Evolutionary conservation across 257 asterid species (phyloP).

Genomic region (Solanum pinnatisectum): DNA sequence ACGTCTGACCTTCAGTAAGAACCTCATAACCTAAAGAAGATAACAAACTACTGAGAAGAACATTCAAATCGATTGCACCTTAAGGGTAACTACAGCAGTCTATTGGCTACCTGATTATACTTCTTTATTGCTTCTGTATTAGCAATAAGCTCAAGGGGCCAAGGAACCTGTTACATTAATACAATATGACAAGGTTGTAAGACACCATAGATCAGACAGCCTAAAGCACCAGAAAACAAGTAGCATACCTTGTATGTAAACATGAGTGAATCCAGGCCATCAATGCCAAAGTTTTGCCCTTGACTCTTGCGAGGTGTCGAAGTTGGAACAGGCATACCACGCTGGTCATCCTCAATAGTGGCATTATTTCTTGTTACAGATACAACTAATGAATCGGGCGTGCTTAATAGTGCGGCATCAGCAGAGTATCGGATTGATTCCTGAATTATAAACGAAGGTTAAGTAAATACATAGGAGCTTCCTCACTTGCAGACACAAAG

Average conservation of each 20-base stretch:
- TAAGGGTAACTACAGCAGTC: background rate
- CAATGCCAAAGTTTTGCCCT: conserved; percentile 62
- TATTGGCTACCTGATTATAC: conserved; percentile 75
- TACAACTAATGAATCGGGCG: conserved; percentile 77
- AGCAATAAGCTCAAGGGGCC: conserved; percentile 98
- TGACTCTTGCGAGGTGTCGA: conserved; percentile 65
- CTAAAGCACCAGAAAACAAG: background rate
- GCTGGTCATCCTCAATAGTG: conserved; percentile 42
- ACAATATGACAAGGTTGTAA: background rate
- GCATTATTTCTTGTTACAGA: conserved; percentile 44
- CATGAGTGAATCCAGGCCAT: conserved; percentile 63
- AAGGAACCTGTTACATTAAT: conserved; percentile 51
- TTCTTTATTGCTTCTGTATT: conserved; percentile 82
- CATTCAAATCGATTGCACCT: background rate
- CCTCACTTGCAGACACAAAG: conserved; percentile 4
- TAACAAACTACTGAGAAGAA: conserved; percentile 6
- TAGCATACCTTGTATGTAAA: conserved; percentile 73
- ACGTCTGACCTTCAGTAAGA: conserved; percentile 84
- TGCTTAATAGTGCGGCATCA: conserved; percentile 62
- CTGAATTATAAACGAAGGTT: conserved; percentile 31
- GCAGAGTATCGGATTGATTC: conserved; percentile 92
- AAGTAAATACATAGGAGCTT: background rate
- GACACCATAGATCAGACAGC: background rate
- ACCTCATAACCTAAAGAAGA: conserved; percentile 73
- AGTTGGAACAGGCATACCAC: conserved; percentile 30